phyloP scores from a whole-genome alignment of 2,329 filamentous ascomycete species.

The Alternaria angustiovoidea region DNA sequence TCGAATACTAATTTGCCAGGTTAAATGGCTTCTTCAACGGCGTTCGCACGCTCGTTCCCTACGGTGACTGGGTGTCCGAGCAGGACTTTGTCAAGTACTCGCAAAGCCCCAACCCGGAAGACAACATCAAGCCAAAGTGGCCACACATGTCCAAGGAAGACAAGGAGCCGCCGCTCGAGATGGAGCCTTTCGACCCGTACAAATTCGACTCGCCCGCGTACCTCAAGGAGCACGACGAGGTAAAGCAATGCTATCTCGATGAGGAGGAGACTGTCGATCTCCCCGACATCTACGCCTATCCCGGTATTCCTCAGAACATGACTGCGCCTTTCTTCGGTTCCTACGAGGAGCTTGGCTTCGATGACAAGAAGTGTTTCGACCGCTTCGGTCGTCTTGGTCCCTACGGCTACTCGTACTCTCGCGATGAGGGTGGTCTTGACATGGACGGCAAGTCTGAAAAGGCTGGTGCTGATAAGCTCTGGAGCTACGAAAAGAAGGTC shows the following conservation, averaged over 20 bases:
- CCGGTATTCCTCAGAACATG: conserved; percentile 60
- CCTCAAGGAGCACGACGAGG: conserved; percentile 59
- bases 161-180: conserved; percentile 50
- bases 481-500: conserved; percentile 60
- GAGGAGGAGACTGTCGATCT: conserved; percentile 62
- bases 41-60: conserved; percentile 56
- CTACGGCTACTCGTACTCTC: conserved; percentile 61
- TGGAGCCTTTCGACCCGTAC: conserved; percentile 57
- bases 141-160: conserved; percentile 45
- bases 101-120: conserved; percentile 48
- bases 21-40: conserved; percentile 60
- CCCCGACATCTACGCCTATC: conserved; percentile 72
- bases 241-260: conserved; percentile 71
- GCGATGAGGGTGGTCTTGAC: conserved; percentile 59
- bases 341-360: conserved; percentile 57
- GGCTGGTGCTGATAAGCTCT: conserved; percentile 54
- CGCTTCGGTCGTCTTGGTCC: conserved; percentile 59
- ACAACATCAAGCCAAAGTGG: conserved; percentile 50
- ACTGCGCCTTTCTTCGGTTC: conserved; percentile 59
- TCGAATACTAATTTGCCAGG: conserved; percentile 38
- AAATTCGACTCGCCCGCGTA: conserved; percentile 54
- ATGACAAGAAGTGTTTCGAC: conserved; percentile 60
- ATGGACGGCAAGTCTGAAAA: conserved; percentile 55
- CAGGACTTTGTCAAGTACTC: conserved; percentile 55
- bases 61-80: conserved; percentile 54